These are phyloP conservation scores for Alternaria dauci DNA, from an alignment of 2,329 filamentous ascomycete species.

Conservation along the genomic window DNA sequence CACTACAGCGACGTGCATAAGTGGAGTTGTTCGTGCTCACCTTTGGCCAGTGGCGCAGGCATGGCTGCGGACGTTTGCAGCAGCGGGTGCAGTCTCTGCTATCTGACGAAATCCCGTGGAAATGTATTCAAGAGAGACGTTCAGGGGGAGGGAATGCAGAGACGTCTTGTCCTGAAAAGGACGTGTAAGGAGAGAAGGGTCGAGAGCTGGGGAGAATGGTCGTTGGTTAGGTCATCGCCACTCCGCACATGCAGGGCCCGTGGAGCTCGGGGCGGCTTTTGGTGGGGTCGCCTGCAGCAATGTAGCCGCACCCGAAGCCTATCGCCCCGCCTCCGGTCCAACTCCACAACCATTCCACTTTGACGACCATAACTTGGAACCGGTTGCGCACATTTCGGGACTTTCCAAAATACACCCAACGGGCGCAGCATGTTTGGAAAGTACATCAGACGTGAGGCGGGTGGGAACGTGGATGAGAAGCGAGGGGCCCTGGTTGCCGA, in stretches of 20 bases:
- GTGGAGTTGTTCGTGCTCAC: constrained; percentile 38
- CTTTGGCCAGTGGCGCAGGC: constrained; percentile 54
- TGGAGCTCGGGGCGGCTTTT: constrained; percentile 5
- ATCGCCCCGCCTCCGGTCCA: constrained; percentile 3
- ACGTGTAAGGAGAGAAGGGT: constrained; percentile 8
- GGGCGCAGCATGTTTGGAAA: background rate
- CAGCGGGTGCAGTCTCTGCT: background rate
- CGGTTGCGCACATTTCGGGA: background rate
- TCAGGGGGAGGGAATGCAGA: background rate
- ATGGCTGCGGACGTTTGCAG: constrained; percentile 25
- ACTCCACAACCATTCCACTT: background rate
- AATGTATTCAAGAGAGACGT: background rate
- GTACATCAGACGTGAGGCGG: too few relatives aligned
- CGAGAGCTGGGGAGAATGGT: constrained; percentile 2
- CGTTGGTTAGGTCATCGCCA: constrained; percentile 12
- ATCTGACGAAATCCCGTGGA: background rate
- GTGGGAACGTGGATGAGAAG: too few relatives aligned
- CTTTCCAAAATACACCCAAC: background rate
- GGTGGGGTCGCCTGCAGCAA: constrained; percentile 18
- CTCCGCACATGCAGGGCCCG: constrained; percentile 17
- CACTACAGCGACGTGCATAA: constrained; percentile 37
- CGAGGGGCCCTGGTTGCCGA: too few relatives aligned
- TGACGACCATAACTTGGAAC: background rate
- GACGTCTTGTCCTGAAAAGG: background rate
- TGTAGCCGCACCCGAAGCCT: background rate